phyloP scores from a whole-genome alignment of 495 filamentous ascomycete genomes.

The Annulohypoxylon moriforme region DNA sequence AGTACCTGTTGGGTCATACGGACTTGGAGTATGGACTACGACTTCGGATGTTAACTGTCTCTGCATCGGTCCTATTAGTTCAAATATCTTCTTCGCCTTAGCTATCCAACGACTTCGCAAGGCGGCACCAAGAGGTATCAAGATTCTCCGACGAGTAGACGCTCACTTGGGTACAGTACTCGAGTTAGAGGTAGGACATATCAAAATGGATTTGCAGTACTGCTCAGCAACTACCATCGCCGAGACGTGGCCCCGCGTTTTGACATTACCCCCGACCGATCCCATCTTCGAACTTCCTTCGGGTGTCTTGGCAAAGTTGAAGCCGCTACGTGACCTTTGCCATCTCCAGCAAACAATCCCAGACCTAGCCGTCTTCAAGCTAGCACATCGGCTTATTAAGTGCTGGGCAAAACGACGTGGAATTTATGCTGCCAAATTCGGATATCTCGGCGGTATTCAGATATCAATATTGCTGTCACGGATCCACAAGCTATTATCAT shows the following conservation, averaged over 20 bases:
- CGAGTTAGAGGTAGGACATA: slow-evolving; percentile 60
- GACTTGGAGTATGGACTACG: slow-evolving; percentile 65
- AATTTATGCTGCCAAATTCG: slow-evolving; percentile 67
- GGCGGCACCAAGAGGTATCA: slow-evolving; percentile 53
- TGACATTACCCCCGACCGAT: slow-evolving; percentile 51
- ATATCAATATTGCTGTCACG: slow-evolving; percentile 66
- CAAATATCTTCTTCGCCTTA: slow-evolving; percentile 66
- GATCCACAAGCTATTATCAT: slow-evolving; percentile 61
- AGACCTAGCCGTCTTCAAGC: slow-evolving; percentile 60
- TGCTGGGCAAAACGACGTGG: slow-evolving; percentile 66
- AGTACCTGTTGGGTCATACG: slow-evolving; percentile 69
- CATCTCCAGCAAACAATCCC: slow-evolving; percentile 66
- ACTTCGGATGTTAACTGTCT: slow-evolving; percentile 69
- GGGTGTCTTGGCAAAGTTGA: slow-evolving; percentile 63
- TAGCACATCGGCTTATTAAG: slow-evolving; percentile 64
- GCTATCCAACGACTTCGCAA: slow-evolving; percentile 62
- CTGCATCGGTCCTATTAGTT: slow-evolving; percentile 66
- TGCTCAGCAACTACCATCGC: slow-evolving; percentile 63
- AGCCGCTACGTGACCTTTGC: slow-evolving; percentile 65
- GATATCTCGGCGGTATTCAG: slow-evolving; percentile 68
- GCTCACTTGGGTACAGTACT: slow-evolving; percentile 65
- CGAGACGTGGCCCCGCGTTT: slow-evolving; percentile 53
- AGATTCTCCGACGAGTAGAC: slow-evolving; percentile 63
- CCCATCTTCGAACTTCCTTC: slow-evolving; percentile 61
- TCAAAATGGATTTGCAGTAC: slow-evolving; percentile 70